These are phyloP conservation scores for Pyrenophora tritici-repentis DNA, from an alignment of 2,329 filamentous ascomycete species.

Conservation along the genomic window DNA sequence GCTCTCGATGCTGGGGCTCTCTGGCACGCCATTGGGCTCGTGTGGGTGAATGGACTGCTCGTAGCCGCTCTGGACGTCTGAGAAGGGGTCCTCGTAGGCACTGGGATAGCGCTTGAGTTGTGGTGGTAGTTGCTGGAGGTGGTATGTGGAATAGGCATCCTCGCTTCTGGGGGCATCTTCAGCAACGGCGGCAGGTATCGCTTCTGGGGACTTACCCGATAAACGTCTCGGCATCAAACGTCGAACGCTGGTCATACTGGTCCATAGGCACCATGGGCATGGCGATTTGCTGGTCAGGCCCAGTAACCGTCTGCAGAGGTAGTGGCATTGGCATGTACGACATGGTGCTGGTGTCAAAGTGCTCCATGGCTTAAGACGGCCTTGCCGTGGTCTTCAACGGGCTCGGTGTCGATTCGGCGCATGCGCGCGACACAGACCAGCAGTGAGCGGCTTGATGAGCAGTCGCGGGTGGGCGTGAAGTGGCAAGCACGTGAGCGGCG, in stretches of 20 bases:
- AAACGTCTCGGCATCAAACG: slow-evolving; percentile 65
- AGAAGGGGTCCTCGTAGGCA: slow-evolving; percentile 57
- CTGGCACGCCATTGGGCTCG: slow-evolving; percentile 52
- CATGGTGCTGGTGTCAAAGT: slow-evolving; percentile 66
- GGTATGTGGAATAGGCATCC: slow-evolving; percentile 54
- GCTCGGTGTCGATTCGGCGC: slow-evolving; percentile 27
- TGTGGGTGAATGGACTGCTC: slow-evolving; percentile 51
- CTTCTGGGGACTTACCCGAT: slow-evolving; percentile 56
- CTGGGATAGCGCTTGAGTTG: slow-evolving; percentile 57
- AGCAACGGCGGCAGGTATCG: slow-evolving; percentile 24
- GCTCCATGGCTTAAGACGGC: slow-evolving; percentile 52
- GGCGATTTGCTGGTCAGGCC: slow-evolving; percentile 44
- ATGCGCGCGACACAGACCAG: slow-evolving; percentile 33
- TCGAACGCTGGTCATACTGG: slow-evolving; percentile 62
- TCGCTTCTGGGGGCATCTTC: slow-evolving; percentile 53
- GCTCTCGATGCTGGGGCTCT: slow-evolving; percentile 65
- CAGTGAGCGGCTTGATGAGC: background rate
- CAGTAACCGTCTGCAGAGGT: slow-evolving; percentile 59
- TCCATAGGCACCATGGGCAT: slow-evolving; percentile 58
- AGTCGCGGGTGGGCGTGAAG: slow-evolving; percentile 13
- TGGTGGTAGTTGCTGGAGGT: slow-evolving; percentile 47
- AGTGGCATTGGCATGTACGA: slow-evolving; percentile 64
- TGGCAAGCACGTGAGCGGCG: background rate
- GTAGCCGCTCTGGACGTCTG: slow-evolving; percentile 56
- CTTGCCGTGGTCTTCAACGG: slow-evolving; percentile 26